Evolutionary conservation across 1,284 basidiomycete species (phyloP), one percentile per base, ranked within the genome.

Genomic region (Malassezia equina): DNA sequence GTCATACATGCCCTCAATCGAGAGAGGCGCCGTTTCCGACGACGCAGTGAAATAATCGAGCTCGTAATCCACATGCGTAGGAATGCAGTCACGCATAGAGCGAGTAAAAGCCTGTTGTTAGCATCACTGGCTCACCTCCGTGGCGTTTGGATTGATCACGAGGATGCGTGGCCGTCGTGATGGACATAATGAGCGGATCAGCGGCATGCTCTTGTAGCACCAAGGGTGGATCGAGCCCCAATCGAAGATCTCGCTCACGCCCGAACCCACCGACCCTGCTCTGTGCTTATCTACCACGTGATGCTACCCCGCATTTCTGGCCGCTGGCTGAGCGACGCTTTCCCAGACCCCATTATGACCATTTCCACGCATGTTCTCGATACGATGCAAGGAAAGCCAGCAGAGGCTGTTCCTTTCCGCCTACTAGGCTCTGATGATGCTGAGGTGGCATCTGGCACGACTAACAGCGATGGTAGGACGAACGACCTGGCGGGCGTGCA

Each of bases 351-450:
- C 36, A 39, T 8, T 15, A 51, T 51, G 50, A 45, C 50, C 15
- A 44, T 51, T 27, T 51, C 50, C 3, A 51, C 50, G 11, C 50
- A 51, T 21, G 50, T 51, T 3, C 40, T 51, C n/a, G 50, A 51
- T 24, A 51, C 50, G 9, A 51, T 31, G 12, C 29, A 32, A 11
- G 50, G 50, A 3, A 43, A 19, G 33, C 50, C 50, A 11, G 50
- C 50, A 3, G 27, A 25, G 4, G 27, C 31, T 11, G 31, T 51
- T 1, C 41, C 41, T 25, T 51, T 51, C 13, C 19, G 12, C 6
- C 50, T 51, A 4, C 34, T n/a, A 8, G 8, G 15, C 12, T 8
- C 12, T 2, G 42, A 34, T 6, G 29, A 17, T 7, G 5, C 17
- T 7, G 15, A 32, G 24, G 27, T 46, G 6, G 44, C 44, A 1